Evolutionary conservation across 1,284 basidiomycete species (phyloP), one percentile per base, ranked within the genome.

Genomic region (Exobasidium cylindrosporum): DNA sequence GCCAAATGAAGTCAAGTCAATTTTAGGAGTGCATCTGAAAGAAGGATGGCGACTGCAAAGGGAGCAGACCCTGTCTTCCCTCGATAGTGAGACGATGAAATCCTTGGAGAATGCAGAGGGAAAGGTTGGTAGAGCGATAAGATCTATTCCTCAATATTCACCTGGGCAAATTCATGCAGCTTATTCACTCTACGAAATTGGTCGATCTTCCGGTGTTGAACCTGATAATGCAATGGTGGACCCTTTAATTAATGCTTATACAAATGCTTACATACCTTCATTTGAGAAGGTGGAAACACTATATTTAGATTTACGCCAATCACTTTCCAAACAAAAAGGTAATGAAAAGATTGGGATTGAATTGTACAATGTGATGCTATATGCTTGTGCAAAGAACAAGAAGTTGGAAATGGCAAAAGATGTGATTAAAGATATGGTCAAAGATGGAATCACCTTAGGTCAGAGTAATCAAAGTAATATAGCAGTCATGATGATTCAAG

Each of bases 191-290:
- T 72, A 73, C 63, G 61, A 68, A 23, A 10, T 21, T 31, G 56
- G 60, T 1, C 60, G 70, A 1, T 11, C 24, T n/a, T 21, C 45
- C 4, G 60, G 62, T 4, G 21, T 70, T 1, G 47, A 49, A 0
- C 66, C 72, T 1, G 71, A 68, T 17, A 35, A 67, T 14, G 54
- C 64, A 14, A 57, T 74, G 10, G 64, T 74, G 4, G 61, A 49
- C 23, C 70, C 72, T 1, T 63, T 76, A 11, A 49, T 76, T 21
- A 57, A 40, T 10, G 74, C 74, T 2, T 70, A 73, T 52, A 70
- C 70, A 67, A 57, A 62, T 17, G 67, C 68, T 1, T 74, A 72
- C 57, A 57, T 73, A 11, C 74, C 74, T 4, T 66, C 60, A 1
- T 32, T 76, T 0, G 59, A 67, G 4, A 61, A 64, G 5, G 69